These are phyloP conservation scores for Ogataea corticis DNA, from an alignment of 805 yeast genomes.

Conservation along the genomic window DNA sequence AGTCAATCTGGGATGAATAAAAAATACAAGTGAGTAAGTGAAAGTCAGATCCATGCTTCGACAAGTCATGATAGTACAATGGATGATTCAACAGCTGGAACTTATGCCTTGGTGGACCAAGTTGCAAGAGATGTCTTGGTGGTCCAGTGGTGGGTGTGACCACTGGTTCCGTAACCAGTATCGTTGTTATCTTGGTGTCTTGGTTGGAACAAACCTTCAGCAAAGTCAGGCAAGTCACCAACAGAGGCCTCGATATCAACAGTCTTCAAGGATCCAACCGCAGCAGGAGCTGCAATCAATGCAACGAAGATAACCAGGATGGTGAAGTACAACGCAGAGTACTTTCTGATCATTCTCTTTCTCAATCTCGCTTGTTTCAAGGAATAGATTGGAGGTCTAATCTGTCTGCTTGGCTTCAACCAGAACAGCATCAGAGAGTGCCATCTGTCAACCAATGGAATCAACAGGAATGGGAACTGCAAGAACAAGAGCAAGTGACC, in stretches of 20 bases:
- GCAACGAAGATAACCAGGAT: slow-evolving; percentile 70
- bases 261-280: slow-evolving; percentile 49
- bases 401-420: slow-evolving; percentile 96
- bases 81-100: slow-evolving; percentile 8
- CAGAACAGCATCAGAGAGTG: slow-evolving; percentile 98
- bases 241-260: slow-evolving; percentile 41
- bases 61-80: slow-evolving; percentile 6
- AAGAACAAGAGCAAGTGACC: slow-evolving; percentile 87
- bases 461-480: slow-evolving; percentile 81
- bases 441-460: slow-evolving; percentile 94
- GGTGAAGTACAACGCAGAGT: slow-evolving; percentile 75
- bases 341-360: slow-evolving; percentile 95
- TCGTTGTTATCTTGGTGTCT: slow-evolving; percentile 79
- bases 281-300: slow-evolving; percentile 91
- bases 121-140: slow-evolving; percentile 43
- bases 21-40: slow-evolving; percentile 5
- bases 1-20: slow-evolving; percentile 4
- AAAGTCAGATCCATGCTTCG: not conserved
- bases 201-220: slow-evolving; percentile 84
- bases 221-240: slow-evolving; percentile 34
- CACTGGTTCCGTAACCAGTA: slow-evolving; percentile 56
- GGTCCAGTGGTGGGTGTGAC: slow-evolving; percentile 46
- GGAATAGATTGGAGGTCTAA: slow-evolving; percentile 97
- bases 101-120: slow-evolving; percentile 51
- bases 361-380: slow-evolving; percentile 94